Conservation (phyloP, 2,329 filamentous ascomycete species). For the Torrubiellomyces zombiae region DNA sequence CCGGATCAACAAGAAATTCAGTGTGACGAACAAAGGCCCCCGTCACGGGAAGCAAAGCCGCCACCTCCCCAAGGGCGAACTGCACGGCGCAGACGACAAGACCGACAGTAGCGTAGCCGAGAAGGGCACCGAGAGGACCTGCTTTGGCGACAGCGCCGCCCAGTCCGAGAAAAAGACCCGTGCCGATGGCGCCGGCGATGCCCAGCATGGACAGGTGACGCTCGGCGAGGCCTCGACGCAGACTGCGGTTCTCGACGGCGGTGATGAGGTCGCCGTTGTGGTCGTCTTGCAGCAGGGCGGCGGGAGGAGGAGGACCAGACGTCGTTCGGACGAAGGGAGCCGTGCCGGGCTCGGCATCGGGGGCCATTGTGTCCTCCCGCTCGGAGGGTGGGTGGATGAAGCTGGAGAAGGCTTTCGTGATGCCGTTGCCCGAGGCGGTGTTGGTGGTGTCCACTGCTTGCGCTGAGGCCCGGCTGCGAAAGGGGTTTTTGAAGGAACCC, state of each 20-base stretch:
- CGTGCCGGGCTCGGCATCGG: no score
- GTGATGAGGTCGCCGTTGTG: conserved; percentile 27
- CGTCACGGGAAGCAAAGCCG: conserved; percentile 44
- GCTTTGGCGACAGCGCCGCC: conserved; percentile 34
- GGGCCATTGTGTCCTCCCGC: no score
- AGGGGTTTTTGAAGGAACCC: no score
- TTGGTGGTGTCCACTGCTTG: no score
- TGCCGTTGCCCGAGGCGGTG: no score
- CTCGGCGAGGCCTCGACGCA: conserved; percentile 22
- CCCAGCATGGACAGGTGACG: conserved; percentile 44
- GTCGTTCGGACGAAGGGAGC: no score
- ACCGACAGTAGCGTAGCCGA: conserved; percentile 39
- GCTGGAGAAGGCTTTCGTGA: no score
- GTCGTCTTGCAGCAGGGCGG: conserved; percentile 1
- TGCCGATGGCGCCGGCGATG: conserved; percentile 44
- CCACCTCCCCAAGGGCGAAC: conserved; percentile 42
- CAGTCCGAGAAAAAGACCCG: conserved; percentile 42
- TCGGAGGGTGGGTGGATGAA: no score
- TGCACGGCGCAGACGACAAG: conserved; percentile 39
- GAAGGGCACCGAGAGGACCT: conserved; percentile 28
- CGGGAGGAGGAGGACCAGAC: conserved; percentile 1
- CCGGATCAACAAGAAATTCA: conserved; percentile 43
- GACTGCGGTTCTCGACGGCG: conserved; percentile 28
- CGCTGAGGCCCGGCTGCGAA: no score
- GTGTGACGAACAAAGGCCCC: conserved; percentile 45